Conservation (phyloP, 2,329 filamentous ascomycete species). For the Plenodomus biglobosus region DNA sequence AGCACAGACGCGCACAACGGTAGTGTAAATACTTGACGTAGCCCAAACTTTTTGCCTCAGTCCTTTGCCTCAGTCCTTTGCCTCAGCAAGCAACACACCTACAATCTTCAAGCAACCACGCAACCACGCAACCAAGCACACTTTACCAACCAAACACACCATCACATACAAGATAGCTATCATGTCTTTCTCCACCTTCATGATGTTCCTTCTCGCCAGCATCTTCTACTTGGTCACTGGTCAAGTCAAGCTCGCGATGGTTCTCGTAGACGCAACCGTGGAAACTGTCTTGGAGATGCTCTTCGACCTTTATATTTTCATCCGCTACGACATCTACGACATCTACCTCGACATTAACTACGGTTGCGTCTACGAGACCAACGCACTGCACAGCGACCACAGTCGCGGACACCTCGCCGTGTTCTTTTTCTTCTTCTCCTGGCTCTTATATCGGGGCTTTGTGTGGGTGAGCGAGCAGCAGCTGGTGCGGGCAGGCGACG, state of each 20-base stretch:
- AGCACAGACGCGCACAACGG: neutral
- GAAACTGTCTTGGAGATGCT: neutral
- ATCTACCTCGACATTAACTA: neutral
- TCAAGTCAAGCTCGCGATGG: neutral
- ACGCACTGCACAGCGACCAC: no score
- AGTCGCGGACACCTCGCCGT: no score
- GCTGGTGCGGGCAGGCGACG: no score
- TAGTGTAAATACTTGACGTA: neutral
- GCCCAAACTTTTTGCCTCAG: neutral
- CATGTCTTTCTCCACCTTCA: neutral
- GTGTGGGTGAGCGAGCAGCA: no score
- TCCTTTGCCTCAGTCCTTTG: neutral
- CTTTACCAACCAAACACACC: neutral
- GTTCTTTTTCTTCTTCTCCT: no score
- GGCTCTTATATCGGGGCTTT: no score
- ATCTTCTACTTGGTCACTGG: neutral
- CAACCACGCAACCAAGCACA: no score
- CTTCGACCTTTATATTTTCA: neutral
- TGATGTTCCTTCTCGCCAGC: neutral
- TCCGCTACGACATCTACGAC: neutral
- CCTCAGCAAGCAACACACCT: no score
- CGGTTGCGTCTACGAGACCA: neutral
- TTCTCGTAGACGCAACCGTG: neutral
- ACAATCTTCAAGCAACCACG: no score
- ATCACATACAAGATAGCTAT: neutral